phyloP scores from a whole-genome alignment of 148 eudicot species.

The Nepenthes gracilis region DNA sequence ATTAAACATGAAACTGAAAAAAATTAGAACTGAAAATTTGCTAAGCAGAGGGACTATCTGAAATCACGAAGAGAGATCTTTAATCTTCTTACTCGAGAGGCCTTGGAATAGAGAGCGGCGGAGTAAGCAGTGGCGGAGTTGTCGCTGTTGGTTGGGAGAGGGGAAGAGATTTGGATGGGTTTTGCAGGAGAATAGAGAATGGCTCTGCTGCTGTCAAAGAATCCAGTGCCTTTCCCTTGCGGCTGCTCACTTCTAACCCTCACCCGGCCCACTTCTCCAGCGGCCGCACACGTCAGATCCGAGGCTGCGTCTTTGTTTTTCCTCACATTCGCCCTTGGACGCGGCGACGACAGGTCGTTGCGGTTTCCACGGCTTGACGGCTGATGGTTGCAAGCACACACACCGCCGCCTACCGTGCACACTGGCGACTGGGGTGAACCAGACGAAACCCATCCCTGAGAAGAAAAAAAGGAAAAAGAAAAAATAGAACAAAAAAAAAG shows the following conservation, averaged over 20 bases:
- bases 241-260: conserved; percentile 22
- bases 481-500: not conserved
- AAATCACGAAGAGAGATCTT: not conserved
- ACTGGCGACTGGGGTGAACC: conserved; percentile 70
- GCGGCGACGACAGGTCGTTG: conserved; percentile 18
- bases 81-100: conserved; percentile 6
- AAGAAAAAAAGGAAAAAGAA: not conserved
- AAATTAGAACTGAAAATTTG: not conserved
- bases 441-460: conserved; percentile 21
- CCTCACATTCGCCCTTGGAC: not conserved
- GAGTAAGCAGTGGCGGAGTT: too few relatives aligned
- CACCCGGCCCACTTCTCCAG: conserved; percentile 52
- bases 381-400: conserved; percentile 10
- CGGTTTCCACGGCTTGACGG: conserved; percentile 41
- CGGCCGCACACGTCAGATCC: conserved; percentile 43
- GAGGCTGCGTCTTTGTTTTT: conserved; percentile 12
- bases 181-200: not conserved
- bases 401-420: conserved; percentile 13
- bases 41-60: not conserved
- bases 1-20: too few relatives aligned
- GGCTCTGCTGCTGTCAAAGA: conserved; percentile 17
- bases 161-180: conserved; percentile 5
- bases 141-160: conserved; percentile 11
- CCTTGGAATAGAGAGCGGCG: too few relatives aligned
- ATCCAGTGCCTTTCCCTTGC: conserved; percentile 12